Base-by-base conservation (phyloP, 2,329 filamentous ascomycete genomes). In the Fusarium concolor region DNA sequence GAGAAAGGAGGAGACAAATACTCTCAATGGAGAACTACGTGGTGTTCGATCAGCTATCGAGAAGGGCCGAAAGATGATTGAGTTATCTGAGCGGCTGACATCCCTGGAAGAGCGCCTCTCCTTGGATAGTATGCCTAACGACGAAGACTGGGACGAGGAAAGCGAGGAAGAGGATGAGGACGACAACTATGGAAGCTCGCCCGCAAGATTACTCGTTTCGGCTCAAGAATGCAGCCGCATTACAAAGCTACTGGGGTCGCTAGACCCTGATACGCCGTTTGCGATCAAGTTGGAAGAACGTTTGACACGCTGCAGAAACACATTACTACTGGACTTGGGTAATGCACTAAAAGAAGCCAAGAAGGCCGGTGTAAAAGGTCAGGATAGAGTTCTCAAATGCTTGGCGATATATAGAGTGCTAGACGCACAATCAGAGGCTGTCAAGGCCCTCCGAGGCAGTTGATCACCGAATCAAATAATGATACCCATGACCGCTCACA, bases 21-120 rank as follows among this genome's bases (percentile, higher is more conserved):
- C 76, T 6, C 79, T 94, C 51, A 83, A 93, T 56, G 78, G 81
- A n/a, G 89, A 96, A 77, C 87, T 94, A 75, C 86, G 84, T 64
- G 80, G 74, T n/a, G 85, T 94, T 7, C 84, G 88, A 59, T 79
- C 80, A 14, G 83, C 89, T 50, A 89, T 95, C 41, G 88, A 91
- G 70, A 69, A 78, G 3, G 89, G 87, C 0, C 79, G 88, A 63
- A 83, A 83, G 70, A 83, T 94, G 81, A 76, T 94, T 28, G 91
- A 93, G 76, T 79, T 91, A 18, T 87, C 91, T 54, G 87, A 89
- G 63, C 77, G 89, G 55, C 74, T 93, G 37, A 80, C 82, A 8
- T 85, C 86, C 54, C 76, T 94, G 43, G 92, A 94, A 76, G 85
- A 84, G 39, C 81, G 83, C 33, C 78, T 94, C 26, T 85, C 88